Conservation (phyloP, 2,329 filamentous ascomycete species). For the Botryotinia globosa region DNA sequence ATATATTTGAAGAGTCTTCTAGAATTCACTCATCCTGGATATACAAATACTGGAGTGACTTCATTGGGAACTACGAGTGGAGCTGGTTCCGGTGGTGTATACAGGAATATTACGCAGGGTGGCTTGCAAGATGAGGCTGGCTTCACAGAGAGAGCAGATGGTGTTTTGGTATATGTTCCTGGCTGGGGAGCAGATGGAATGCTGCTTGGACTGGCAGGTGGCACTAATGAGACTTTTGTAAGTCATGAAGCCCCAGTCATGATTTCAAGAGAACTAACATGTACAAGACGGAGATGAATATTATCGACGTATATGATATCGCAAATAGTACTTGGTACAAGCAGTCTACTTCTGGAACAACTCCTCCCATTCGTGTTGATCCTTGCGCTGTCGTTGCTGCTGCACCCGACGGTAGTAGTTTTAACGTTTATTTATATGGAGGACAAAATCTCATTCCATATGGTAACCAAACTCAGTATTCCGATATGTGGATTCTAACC, state of each 20-base stretch:
- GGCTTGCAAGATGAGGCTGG: conserved; percentile 63
- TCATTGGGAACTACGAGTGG: conserved; percentile 51
- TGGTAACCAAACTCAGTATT: conserved; percentile 56
- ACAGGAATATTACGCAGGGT: conserved; percentile 71
- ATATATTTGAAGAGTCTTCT: conserved; percentile 72
- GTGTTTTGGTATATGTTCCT: conserved; percentile 68
- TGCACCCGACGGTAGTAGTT: conserved; percentile 68
- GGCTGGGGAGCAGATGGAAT: conserved; percentile 71
- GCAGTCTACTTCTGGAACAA: conserved; percentile 63
- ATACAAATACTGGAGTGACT: conserved; percentile 60
- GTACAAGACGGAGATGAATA: conserved; percentile 58
- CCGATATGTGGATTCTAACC: conserved; percentile 72
- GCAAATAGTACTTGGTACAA: conserved; percentile 70
- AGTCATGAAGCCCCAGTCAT: conserved; percentile 30
- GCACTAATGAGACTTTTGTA: conserved; percentile 66
- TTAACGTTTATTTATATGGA: conserved; percentile 76
- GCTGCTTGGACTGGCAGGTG: conserved; percentile 69
- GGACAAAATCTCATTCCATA: conserved; percentile 69
- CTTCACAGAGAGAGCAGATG: conserved; percentile 73
- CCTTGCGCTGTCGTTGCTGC: conserved; percentile 68
- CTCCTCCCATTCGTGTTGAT: conserved; percentile 65
- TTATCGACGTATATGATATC: conserved; percentile 76
- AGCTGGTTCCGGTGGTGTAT: conserved; percentile 61
- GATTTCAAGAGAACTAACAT: conserved; percentile 18
- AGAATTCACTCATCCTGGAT: conserved; percentile 73